phyloP scores from a whole-genome alignment of 352 stramenopile genomes.

The Aphanomyces euteiches region DNA sequence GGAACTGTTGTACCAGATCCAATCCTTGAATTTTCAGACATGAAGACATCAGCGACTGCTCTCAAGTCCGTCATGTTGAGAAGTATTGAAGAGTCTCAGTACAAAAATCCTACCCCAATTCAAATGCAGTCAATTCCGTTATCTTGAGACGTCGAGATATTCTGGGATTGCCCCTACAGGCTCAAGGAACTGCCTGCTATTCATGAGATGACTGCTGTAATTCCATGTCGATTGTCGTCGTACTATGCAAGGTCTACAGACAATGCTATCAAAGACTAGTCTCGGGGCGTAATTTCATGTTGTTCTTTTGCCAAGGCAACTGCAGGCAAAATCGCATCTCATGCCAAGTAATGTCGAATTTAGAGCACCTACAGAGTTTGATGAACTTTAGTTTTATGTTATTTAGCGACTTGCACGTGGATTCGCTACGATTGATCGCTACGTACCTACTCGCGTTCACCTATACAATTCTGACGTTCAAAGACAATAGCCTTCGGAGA shows the following conservation, averaged over 20 bases:
- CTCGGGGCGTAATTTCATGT: slow-evolving; percentile 81
- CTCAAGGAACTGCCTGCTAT: slow-evolving; percentile 96
- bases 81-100: slow-evolving; percentile 87
- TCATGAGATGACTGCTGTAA: too few relatives aligned
- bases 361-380: too few relatives aligned
- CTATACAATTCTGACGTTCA: too few relatives aligned
- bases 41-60: slow-evolving; percentile 47
- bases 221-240: slow-evolving; percentile 94
- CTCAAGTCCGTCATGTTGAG: slow-evolving; percentile 65
- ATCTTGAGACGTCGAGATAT: slow-evolving; percentile 90
- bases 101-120: slow-evolving; percentile 98
- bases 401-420: too few relatives aligned
- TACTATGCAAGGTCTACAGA: too few relatives aligned
- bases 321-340: slow-evolving; percentile 60
- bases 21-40: slow-evolving; percentile 69
- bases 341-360: slow-evolving; percentile 53
- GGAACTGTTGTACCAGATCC: slow-evolving; percentile 59
- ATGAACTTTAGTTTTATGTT: too few relatives aligned
- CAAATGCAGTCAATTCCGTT: slow-evolving; percentile 97
- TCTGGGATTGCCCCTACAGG: slow-evolving; percentile 95
- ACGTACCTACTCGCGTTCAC: too few relatives aligned
- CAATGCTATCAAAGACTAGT: slow-evolving; percentile 86
- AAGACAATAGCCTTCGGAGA: too few relatives aligned
- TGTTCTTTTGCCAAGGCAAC: slow-evolving; percentile 90
- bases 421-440: too few relatives aligned